A percentile compares a stretch with the other conserved stretches of the same genome.
These are phyloP conservation scores for Galium porrigens DNA, from an alignment of 305 asterid genomes.

Conservation along the genomic window DNA sequence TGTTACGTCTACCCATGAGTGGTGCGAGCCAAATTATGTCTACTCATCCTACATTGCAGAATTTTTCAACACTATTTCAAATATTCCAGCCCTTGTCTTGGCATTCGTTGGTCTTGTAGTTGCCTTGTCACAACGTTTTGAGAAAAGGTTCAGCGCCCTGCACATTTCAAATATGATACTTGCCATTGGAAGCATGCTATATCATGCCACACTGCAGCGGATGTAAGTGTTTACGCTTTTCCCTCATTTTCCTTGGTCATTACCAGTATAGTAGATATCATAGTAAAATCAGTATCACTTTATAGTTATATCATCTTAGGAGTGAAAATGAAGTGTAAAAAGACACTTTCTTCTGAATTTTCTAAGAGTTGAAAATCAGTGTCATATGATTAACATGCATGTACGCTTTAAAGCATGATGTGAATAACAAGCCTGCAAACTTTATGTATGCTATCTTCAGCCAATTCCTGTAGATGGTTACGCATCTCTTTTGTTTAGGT, in stretches of 20 bases:
- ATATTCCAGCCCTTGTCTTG: constrained; percentile 55
- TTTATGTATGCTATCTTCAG: background rate
- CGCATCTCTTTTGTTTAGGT: background rate
- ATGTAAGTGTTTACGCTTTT: constrained; percentile 15
- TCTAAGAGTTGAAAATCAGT: background rate
- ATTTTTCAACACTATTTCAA: constrained; percentile 73
- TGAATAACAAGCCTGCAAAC: background rate
- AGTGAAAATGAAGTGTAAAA: background rate
- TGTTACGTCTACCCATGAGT: constrained; percentile 76
- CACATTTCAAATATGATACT: constrained; percentile 75
- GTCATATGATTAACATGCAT: background rate
- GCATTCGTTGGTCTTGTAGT: constrained; percentile 63
- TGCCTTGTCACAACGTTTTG: constrained; percentile 62
- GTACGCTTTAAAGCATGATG: background rate
- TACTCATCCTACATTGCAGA: constrained; percentile 70
- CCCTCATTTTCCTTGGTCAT: background rate
- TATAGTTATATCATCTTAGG: background rate
- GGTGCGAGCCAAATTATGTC: constrained; percentile 81
- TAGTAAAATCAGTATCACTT: background rate
- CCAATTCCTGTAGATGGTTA: background rate
- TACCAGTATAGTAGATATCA: background rate
- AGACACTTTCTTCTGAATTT: background rate
- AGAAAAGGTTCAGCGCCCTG: constrained; percentile 75
- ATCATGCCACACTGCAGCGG: constrained; percentile 64
- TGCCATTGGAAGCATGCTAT: constrained; percentile 70